Conservation (phyloP, 2,329 filamentous ascomycete genomes). For the Venturia oleaginea region DNA sequence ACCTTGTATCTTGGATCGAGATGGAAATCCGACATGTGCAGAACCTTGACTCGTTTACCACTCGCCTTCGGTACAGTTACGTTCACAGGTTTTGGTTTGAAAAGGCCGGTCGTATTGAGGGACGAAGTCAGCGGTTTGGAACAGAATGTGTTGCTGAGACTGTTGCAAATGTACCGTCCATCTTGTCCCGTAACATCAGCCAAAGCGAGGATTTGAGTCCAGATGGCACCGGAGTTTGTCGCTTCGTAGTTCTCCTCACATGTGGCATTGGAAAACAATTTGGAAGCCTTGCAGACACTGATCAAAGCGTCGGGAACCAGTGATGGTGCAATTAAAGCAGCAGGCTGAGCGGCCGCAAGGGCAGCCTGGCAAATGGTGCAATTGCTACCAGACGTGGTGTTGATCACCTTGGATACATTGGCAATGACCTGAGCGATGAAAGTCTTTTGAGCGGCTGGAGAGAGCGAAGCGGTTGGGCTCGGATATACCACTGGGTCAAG, state of each 20-base stretch:
- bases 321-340: constrained; percentile 41
- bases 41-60: constrained; percentile 46
- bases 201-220: constrained; percentile 47
- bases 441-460: constrained; percentile 19
- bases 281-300: constrained; percentile 40
- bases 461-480: constrained; percentile 36
- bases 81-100: constrained; percentile 46
- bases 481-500: constrained; percentile 45
- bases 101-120: constrained; percentile 37
- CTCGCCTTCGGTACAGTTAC: constrained; percentile 36
- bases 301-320: constrained; percentile 44
- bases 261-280: constrained; percentile 37
- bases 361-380: constrained; percentile 47
- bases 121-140: constrained; percentile 35
- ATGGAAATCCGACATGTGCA: constrained; percentile 49
- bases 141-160: constrained; percentile 41
- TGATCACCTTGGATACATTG: constrained; percentile 39
- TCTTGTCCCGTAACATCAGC: constrained; percentile 47
- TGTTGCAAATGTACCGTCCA: constrained; percentile 49
- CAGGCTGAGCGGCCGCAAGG: constrained; percentile 41
- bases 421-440: constrained; percentile 34
- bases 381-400: constrained; percentile 29
- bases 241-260: constrained; percentile 42
- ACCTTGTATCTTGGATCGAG: constrained; percentile 46
- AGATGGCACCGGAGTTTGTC: constrained; percentile 44